Evolutionary conservation across 2,329 filamentous ascomycete species (phyloP).

Genomic region (Zasmidium angulare): DNA sequence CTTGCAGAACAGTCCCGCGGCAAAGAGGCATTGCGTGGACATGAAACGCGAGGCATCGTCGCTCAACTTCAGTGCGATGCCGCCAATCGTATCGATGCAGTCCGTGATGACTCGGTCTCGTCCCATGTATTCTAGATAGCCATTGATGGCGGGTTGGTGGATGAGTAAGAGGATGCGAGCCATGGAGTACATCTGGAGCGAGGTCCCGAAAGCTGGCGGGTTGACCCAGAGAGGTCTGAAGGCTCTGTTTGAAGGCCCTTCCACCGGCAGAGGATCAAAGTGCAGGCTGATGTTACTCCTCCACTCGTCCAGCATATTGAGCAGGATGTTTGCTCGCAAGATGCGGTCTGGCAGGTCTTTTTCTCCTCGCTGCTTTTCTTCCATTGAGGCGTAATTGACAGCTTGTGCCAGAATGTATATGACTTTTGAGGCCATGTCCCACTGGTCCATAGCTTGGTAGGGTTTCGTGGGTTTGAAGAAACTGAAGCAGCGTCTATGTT

Average conservation of each 20-base stretch:
- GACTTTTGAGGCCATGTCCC: slow-evolving; percentile 56
- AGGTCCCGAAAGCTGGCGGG: slow-evolving; percentile 46
- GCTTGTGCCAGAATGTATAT: slow-evolving; percentile 58
- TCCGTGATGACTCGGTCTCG: slow-evolving; percentile 48
- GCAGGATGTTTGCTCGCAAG: slow-evolving; percentile 40
- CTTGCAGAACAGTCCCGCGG: slow-evolving; percentile 45
- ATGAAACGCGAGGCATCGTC: slow-evolving; percentile 46
- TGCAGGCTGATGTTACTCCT: slow-evolving; percentile 44
- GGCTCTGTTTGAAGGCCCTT: slow-evolving; percentile 42
- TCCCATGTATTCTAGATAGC: slow-evolving; percentile 49
- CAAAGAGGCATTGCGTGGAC: slow-evolving; percentile 46
- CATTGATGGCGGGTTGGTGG: slow-evolving; percentile 53
- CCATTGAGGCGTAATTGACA: slow-evolving; percentile 59
- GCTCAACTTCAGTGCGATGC: slow-evolving; percentile 48
- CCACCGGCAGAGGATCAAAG: slow-evolving; percentile 44
- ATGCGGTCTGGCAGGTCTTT: slow-evolving; percentile 45
- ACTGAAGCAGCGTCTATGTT: slow-evolving; percentile 56
- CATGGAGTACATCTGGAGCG: slow-evolving; percentile 55
- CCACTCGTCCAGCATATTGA: slow-evolving; percentile 54
- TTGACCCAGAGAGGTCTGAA: slow-evolving; percentile 56
- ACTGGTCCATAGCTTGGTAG: slow-evolving; percentile 49
- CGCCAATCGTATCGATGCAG: slow-evolving; percentile 49
- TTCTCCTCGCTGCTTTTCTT: slow-evolving; percentile 47
- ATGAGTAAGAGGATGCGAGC: slow-evolving; percentile 55
- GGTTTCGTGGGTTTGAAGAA: slow-evolving; percentile 58